Percentiles rank a stretch among this genome's conserved stretches.
These are phyloP conservation scores for Plectosphaerella plurivora DNA, from an alignment of 2,329 filamentous ascomycete genomes.

Conservation along the genomic window DNA sequence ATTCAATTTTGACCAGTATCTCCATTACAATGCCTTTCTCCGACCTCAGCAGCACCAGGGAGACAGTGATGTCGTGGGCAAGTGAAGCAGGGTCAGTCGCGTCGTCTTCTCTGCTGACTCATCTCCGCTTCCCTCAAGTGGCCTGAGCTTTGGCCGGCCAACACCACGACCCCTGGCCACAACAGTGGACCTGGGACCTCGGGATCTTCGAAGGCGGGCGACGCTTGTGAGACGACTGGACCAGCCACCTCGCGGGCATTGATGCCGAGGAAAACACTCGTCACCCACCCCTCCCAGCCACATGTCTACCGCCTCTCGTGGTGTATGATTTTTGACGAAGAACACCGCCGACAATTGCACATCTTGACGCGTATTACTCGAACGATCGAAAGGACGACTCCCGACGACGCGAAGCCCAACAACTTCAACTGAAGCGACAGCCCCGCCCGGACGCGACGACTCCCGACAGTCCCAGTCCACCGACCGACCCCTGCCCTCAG, in stretches of 20 bases:
- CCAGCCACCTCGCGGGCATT: constrained; percentile 9
- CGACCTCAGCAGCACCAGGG: too few species aligned
- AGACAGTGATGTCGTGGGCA: too few species aligned
- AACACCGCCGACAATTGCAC: neutral
- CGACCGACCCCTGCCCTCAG: neutral
- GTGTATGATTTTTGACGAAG: neutral
- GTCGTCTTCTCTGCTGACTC: neutral
- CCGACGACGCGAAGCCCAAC: neutral
- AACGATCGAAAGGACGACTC: neutral
- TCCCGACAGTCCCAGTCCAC: neutral
- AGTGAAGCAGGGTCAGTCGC: neutral
- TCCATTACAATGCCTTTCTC: too few species aligned
- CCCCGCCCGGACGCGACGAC: neutral
- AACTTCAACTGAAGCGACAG: neutral
- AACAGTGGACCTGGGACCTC: constrained; percentile 13
- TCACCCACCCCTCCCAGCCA: neutral
- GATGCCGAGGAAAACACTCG: neutral
- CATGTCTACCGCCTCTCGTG: neutral
- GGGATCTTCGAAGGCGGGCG: constrained; percentile 1
- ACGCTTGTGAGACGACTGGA: constrained; percentile 5
- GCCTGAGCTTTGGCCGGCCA: constrained; percentile 9
- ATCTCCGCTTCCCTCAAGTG: neutral
- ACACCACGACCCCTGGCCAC: constrained; percentile 10
- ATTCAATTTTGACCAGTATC: too few species aligned
- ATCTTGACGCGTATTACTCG: neutral